Evolutionary conservation across 331 rosid species (phyloP).

Genomic region (Malus hybrid): DNA sequence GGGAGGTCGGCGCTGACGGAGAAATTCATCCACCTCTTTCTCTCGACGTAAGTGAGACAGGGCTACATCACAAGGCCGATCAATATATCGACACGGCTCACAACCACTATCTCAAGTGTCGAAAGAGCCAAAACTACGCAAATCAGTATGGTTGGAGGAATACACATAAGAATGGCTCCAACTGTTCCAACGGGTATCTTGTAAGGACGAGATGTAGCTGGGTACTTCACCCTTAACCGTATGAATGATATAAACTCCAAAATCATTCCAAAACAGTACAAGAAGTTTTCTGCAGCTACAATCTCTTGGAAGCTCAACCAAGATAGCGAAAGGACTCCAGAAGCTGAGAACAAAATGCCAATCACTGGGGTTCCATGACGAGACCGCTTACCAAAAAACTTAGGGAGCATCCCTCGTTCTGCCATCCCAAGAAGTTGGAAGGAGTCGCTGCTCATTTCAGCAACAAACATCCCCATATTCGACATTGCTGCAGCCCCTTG

Average conservation of each 20-base stretch:
- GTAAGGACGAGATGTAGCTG: conserved; percentile 65
- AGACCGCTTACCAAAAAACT: conserved; percentile 62
- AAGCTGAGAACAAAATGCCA: conserved; percentile 88
- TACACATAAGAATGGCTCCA: conserved; percentile 61
- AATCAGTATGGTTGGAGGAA: conserved; percentile 69
- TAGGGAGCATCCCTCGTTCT: conserved; percentile 82
- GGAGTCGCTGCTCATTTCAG: conserved; percentile 93
- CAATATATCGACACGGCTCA: conserved; percentile 52
- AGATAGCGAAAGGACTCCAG: conserved; percentile 66
- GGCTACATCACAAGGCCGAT: conserved; percentile 71
- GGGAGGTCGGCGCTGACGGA: conserved; percentile 60
- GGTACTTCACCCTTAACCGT: conserved; percentile 48
- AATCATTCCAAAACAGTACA: conserved; percentile 92
- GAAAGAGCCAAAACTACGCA: conserved; percentile 61
- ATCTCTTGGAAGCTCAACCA: conserved; percentile 92
- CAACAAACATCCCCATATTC: conserved; percentile 94
- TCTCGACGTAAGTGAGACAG: conserved; percentile 46
- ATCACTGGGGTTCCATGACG: conserved; percentile 68
- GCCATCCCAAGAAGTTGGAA: conserved; percentile 98
- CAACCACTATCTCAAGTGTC: conserved; percentile 40
- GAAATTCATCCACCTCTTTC: conserved; percentile 76
- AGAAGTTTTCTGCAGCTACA: conserved; percentile 78
- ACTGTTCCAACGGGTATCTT: conserved; percentile 59
- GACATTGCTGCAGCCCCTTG: conserved; percentile 89
- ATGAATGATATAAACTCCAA: conserved; percentile 82